phyloP scores from a whole-genome alignment of 176 grass and related monocot species.

The Elaeis guineensis region DNA sequence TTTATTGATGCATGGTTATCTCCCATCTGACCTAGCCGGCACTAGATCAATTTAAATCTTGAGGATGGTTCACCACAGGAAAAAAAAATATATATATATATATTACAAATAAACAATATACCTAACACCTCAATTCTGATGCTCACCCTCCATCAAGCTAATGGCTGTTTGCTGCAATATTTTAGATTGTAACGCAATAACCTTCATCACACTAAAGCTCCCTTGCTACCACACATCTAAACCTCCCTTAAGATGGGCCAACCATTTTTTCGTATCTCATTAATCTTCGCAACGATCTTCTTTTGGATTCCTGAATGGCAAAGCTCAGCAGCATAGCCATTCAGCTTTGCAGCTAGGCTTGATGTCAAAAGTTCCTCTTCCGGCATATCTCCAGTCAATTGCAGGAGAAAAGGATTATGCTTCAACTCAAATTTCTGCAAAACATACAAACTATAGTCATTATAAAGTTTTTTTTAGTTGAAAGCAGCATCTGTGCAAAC shows the following conservation, averaged over 20 bases:
- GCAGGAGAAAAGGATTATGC: constrained; percentile 52
- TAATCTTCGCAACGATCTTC: constrained; percentile 62
- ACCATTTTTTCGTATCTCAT: constrained; percentile 58
- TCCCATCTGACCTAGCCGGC: too few relatives aligned
- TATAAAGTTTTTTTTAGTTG: neutral
- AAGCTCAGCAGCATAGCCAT: constrained; percentile 70
- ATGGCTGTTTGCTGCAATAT: too few relatives aligned
- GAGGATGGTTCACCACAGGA: too few relatives aligned
- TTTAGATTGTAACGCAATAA: too few relatives aligned
- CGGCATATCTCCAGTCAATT: constrained; percentile 69
- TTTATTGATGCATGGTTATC: too few relatives aligned
- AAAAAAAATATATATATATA: too few relatives aligned
- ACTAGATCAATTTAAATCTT: too few relatives aligned
- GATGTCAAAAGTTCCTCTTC: constrained; percentile 75
- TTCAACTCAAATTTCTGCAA: constrained; percentile 94
- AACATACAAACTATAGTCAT: constrained; percentile 2
- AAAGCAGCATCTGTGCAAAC: too few relatives aligned
- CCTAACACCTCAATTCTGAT: too few relatives aligned
- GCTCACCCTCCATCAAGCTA: too few relatives aligned
- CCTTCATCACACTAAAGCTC: too few relatives aligned
- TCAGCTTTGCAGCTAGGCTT: constrained; percentile 63
- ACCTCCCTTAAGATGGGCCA: constrained; percentile 79
- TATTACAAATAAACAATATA: too few relatives aligned
- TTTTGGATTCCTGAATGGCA: constrained; percentile 58
- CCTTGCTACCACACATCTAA: constrained; percentile 8